Evolutionary conservation across 495 filamentous ascomycete genomes (phyloP).

Genomic region (Podospora appendiculata): DNA sequence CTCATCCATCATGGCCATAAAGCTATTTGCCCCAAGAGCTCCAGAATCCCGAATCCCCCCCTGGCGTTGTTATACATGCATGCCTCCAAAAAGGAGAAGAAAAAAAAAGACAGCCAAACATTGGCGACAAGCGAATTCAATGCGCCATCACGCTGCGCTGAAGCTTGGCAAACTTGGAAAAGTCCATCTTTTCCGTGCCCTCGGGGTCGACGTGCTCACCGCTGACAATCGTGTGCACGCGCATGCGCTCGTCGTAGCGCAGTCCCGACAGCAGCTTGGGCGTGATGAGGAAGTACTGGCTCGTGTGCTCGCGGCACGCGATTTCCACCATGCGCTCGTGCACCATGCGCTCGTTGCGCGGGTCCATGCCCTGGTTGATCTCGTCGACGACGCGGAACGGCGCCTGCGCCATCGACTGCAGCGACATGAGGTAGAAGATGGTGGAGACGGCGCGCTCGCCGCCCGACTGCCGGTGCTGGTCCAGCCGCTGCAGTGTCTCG

Average conservation of each 20-base stretch:
- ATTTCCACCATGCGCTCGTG: conserved; percentile 95
- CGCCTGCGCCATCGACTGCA: conserved; percentile 86
- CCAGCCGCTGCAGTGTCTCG: conserved; percentile 75
- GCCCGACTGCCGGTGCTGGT: conserved; percentile 89
- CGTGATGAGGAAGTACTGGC: conserved; percentile 90
- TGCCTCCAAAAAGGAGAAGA: too few species aligned
- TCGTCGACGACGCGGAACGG: conserved; percentile 99
- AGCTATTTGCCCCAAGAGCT: too few species aligned
- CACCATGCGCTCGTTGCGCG: conserved; percentile 94
- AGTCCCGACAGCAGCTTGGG: conserved; percentile 88
- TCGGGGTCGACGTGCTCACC: conserved; percentile 67
- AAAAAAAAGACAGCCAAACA: too few species aligned
- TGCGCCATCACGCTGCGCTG: conserved; percentile 25
- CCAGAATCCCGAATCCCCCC: too few species aligned
- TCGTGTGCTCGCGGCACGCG: conserved; percentile 67
- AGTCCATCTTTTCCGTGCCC: conserved; percentile 51
- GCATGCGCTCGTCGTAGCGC: conserved; percentile 82
- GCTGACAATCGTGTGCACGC: conserved; percentile 85
- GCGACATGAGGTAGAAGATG: conserved; percentile 98
- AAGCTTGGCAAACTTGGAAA: conserved; percentile 43
- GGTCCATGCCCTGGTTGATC: conserved; percentile 99
- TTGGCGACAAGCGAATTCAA: not conserved
- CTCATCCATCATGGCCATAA: too few species aligned
- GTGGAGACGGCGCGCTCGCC: conserved; percentile 95
- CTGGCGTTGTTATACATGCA: too few species aligned